Evolutionary conservation across 2,329 filamentous ascomycete genomes (phyloP), one percentile per base, ranked within the genome.

Genomic region (Colletotrichum costaricense): DNA sequence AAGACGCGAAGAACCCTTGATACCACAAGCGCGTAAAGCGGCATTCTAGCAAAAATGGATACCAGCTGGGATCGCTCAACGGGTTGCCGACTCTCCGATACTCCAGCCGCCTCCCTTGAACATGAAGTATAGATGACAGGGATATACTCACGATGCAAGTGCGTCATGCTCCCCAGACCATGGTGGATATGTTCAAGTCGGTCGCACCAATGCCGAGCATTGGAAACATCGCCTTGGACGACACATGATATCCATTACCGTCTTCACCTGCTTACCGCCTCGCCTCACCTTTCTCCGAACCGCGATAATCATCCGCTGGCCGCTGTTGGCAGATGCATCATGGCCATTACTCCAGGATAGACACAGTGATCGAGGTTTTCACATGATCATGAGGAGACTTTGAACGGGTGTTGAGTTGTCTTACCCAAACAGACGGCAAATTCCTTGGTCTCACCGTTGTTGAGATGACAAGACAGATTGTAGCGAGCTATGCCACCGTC

Each of bases 101-200:
- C 42, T 55, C 60, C 66, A 70, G 70, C 66, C 42, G 42, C 42
- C 46, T 62, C 70, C 30, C 60, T 52, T 54, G 49, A 52, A 26
- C 60, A 38, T 56, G 67, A 64, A 24, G 62, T 38, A 9, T 49
- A 22, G 59, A 12, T 11, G 71, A 30, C 67, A 73, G 46, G 71
- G 71, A 26, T 56, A 19, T n/a, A 55, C 54, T 64, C 66, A 69
- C 55, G 42, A 63, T 59, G 38, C 54, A 57, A 72, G 65, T 64
- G 59, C 66, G 70, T 69, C 66, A 69, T 73, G 59, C 70, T 70
- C 67, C 71, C 67, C 67, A 71, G 71, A 65, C 38, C 35, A 46
- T 26, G 28, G 60, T 66, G 67, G 70, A 33, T 35, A 49, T 42
- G 49, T 62, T 70, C 56, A 49, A 42, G 14, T 63, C 24, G 33